Percentiles rank a stretch among this genome's conserved stretches.
Conservation (phyloP, 2,329 filamentous ascomycete species). For the Hypoxylon sp. region DNA sequence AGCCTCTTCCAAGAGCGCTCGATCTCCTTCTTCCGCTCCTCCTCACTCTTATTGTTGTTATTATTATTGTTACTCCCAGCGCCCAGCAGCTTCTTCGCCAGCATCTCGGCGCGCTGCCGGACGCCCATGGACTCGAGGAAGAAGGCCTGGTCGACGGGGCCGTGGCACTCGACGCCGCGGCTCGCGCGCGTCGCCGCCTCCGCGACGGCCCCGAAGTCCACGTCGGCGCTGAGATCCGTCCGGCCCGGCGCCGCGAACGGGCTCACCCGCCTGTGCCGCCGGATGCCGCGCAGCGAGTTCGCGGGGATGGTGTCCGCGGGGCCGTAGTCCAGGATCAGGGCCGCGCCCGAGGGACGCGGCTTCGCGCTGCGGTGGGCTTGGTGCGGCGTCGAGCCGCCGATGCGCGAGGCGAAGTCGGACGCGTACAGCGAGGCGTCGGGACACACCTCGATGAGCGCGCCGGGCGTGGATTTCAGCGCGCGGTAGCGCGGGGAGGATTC, state of each 20-base stretch:
- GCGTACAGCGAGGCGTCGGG: constrained; percentile 85
- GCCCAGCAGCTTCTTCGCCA: constrained; percentile 56
- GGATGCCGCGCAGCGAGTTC: constrained; percentile 91
- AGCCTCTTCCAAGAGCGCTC: constrained; percentile 81
- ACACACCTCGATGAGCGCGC: constrained; percentile 85
- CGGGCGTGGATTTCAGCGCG: constrained; percentile 71
- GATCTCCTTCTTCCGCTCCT: constrained; percentile 55
- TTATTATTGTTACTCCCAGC: constrained; percentile 54
- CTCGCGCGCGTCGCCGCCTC: constrained; percentile 81
- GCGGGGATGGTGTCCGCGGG: constrained; percentile 79
- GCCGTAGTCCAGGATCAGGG: constrained; percentile 96
- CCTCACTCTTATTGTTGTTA: neutral
- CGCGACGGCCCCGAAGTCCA: constrained; percentile 88
- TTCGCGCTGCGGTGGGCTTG: constrained; percentile 56
- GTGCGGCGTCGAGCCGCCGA: constrained; percentile 68
- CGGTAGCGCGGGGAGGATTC: constrained; percentile 82
- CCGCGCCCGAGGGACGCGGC: constrained; percentile 76
- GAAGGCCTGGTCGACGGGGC: constrained; percentile 83
- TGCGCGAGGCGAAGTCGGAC: constrained; percentile 81
- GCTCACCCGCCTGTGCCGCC: constrained; percentile 76
- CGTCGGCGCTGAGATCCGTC: constrained; percentile 90
- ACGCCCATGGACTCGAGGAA: constrained; percentile 88
- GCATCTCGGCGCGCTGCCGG: constrained; percentile 74
- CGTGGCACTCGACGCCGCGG: constrained; percentile 87
- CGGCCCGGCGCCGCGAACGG: constrained; percentile 82